Evolutionary conservation across 108 stramenopile species (phyloP).

Genomic region (Skeletonema costatum): DNA sequence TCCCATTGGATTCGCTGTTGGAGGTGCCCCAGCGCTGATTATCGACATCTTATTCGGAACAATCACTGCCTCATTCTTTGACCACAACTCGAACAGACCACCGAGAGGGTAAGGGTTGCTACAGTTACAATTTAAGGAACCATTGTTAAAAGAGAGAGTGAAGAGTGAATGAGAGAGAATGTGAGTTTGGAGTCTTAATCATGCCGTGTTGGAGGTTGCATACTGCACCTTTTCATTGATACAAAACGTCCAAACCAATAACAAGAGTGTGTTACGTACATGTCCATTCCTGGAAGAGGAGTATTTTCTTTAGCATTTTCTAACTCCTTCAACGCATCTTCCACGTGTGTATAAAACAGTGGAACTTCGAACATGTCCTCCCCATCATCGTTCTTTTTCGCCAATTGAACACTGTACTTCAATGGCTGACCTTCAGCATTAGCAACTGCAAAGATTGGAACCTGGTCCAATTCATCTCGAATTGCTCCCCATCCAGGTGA

Average conservation of each 20-base stretch:
- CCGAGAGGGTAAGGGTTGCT: constrained; percentile 42
- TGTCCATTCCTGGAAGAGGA: constrained; percentile 31
- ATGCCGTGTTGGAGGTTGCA: background rate
- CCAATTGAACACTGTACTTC: constrained; percentile 45
- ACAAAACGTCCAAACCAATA: background rate
- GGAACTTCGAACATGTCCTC: constrained; percentile 40
- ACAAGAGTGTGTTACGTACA: background rate
- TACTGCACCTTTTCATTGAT: background rate
- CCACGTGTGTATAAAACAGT: constrained; percentile 65
- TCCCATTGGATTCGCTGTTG: constrained; percentile 58
- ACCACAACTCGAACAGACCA: constrained; percentile 55
- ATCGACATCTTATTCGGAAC: constrained; percentile 56
- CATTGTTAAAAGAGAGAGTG: background rate
- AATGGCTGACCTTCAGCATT: constrained; percentile 63
- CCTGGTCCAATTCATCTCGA: constrained; percentile 46
- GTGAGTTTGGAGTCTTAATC: background rate
- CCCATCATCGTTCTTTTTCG: constrained; percentile 10
- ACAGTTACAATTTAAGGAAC: background rate
- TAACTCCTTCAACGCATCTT: constrained; percentile 56
- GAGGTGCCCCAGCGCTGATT: constrained; percentile 67
- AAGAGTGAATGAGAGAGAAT: background rate
- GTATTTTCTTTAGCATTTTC: constrained; percentile 41
- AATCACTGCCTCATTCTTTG: constrained; percentile 59
- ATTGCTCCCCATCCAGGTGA: constrained; percentile 61
- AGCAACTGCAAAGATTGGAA: constrained; percentile 61